Conservation (phyloP, 306 rosid species). For the Dalbergia cochinchinensis region DNA sequence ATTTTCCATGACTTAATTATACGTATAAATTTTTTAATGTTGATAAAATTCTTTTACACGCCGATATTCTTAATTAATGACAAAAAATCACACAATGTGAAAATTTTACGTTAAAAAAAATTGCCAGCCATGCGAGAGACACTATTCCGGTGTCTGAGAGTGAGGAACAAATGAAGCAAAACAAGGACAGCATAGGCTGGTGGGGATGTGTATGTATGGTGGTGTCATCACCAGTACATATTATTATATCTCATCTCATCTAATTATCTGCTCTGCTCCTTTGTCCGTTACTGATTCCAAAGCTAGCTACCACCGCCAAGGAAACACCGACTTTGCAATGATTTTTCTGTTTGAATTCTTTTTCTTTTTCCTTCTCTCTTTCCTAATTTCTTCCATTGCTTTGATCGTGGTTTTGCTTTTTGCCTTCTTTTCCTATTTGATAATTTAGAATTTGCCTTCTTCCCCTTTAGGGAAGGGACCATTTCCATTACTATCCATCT, state of each 20-base stretch:
- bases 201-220: not conserved
- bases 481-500: slow-evolving; percentile 37
- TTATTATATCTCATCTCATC: not conserved
- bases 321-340: slow-evolving; percentile 51
- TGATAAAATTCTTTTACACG: too few species aligned
- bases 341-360: not conserved
- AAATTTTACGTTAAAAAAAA: too few species aligned
- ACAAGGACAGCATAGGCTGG: slow-evolving; percentile 45
- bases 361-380: too few species aligned
- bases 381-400: not conserved
- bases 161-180: slow-evolving; percentile 38
- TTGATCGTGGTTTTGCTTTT: not conserved
- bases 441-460: slow-evolving; percentile 19
- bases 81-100: too few species aligned
- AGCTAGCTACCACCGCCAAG: slow-evolving; percentile 78
- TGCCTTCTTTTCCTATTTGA: not conserved
- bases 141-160: slow-evolving; percentile 23
- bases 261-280: not conserved
- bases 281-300: slow-evolving; percentile 41
- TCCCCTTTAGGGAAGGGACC: slow-evolving; percentile 29
- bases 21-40: too few species aligned
- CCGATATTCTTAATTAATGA: too few species aligned
- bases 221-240: not conserved
- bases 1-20: too few species aligned
- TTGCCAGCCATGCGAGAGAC: not conserved